Percentiles rank a stretch among this genome's conserved stretches.
Conservation (phyloP, 2,329 filamentous ascomycete genomes). For the Fusarium dimerum region DNA sequence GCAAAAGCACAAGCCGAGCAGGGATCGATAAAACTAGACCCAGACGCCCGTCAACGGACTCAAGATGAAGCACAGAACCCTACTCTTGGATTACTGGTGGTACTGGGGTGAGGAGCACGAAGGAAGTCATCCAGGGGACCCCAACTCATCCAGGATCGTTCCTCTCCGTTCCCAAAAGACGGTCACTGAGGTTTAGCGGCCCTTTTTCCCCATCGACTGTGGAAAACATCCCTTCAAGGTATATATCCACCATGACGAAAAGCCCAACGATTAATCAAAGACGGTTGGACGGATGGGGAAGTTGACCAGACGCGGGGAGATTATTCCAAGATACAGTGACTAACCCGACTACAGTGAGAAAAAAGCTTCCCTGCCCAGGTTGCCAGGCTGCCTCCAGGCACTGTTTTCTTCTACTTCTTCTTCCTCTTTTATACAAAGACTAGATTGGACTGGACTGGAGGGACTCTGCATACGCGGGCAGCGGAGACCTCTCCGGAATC, state of each 20-base stretch:
- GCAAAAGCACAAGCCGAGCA: no score
- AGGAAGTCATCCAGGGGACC: constrained; percentile 14
- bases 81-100: constrained; percentile 17
- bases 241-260: constrained; percentile 29
- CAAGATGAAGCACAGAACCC: no score
- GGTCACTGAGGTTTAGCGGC: constrained; percentile 35
- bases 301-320: constrained; percentile 25
- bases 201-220: constrained; percentile 18
- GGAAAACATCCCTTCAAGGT: constrained; percentile 26
- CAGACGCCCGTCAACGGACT: no score
- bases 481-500: no score
- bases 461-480: no score
- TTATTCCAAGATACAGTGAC: constrained; percentile 9
- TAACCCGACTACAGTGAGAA: constrained; percentile 1
- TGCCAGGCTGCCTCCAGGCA: background rate
- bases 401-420: no score
- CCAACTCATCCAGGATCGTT: constrained; percentile 18
- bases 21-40: no score
- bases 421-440: no score
- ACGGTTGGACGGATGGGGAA: constrained; percentile 19
- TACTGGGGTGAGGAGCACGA: constrained; percentile 16
- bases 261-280: constrained; percentile 29
- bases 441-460: no score
- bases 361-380: constrained; percentile 3
- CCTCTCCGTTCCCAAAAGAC: constrained; percentile 30